phyloP scores from a whole-genome alignment of 75 land plant species.

The Isoetes taiwanensis region DNA sequence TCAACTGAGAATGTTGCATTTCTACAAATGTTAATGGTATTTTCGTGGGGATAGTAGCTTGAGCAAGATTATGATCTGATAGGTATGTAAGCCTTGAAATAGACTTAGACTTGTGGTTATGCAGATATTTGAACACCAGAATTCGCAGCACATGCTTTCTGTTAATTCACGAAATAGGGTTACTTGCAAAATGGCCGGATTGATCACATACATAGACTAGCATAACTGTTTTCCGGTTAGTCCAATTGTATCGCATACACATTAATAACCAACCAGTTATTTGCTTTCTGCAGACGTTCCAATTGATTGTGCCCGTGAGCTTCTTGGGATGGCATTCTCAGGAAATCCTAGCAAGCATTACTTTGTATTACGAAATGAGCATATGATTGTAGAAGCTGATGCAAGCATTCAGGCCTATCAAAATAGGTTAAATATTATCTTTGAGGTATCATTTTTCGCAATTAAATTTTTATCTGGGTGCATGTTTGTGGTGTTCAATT shows the following conservation, averaged over 20 bases:
- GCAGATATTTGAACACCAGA: neutral
- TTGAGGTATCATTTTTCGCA: constrained; percentile 75
- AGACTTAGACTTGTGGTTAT: neutral
- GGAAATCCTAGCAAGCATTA: constrained; percentile 55
- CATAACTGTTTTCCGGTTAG: neutral
- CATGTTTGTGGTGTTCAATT: no score
- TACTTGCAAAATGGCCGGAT: neutral
- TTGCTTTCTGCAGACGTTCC: constrained; percentile 8
- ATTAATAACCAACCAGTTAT: neutral
- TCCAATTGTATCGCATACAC: neutral
- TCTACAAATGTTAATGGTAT: no score
- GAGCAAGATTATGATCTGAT: no score
- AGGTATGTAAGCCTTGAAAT: no score
- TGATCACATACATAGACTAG: neutral
- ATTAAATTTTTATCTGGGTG: no score
- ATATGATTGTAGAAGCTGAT: constrained; percentile 68
- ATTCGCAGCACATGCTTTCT: neutral
- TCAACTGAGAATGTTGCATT: no score
- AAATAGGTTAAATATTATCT: constrained; percentile 45
- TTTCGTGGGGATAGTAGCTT: no score
- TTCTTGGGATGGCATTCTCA: constrained; percentile 54
- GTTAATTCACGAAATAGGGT: neutral
- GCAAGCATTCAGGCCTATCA: constrained; percentile 63
- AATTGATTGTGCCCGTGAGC: constrained; percentile 52
- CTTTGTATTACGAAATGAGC: constrained; percentile 49